Conservation (phyloP, 805 yeast genomes). For the Teunomyces pallodes region DNA sequence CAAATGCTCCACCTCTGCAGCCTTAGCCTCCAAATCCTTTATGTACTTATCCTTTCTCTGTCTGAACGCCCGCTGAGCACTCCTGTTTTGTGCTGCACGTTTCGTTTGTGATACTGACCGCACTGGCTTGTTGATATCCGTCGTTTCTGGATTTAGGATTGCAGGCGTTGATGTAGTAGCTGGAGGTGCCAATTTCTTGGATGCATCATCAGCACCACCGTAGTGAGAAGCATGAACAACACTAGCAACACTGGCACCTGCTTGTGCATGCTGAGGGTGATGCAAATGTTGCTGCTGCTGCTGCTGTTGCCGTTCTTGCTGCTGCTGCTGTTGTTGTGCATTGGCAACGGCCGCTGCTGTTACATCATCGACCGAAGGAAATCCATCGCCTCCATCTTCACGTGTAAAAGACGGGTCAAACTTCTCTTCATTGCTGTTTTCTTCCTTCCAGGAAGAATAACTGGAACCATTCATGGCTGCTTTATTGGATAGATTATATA, state of each 20-base stretch:
- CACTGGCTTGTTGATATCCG: conserved; percentile 15
- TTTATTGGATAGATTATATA: neutral
- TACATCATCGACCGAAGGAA: conserved; percentile 23
- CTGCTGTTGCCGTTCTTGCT: conserved; percentile 15
- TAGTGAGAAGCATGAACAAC: neutral
- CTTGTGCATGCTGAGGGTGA: conserved; percentile 4
- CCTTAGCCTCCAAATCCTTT: conserved; percentile 73
- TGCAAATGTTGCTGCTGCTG: conserved; percentile 4
- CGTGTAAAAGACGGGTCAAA: conserved; percentile 32
- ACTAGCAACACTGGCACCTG: neutral
- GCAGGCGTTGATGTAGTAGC: conserved; percentile 1
- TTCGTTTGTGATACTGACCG: conserved; percentile 61
- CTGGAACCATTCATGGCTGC: conserved; percentile 15
- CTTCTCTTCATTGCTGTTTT: conserved; percentile 22
- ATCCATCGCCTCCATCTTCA: conserved; percentile 19
- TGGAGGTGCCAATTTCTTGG: neutral
- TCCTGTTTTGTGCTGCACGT: conserved; percentile 89
- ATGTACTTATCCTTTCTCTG: conserved; percentile 79
- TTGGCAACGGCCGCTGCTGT: conserved; percentile 27
- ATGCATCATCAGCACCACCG: conserved; percentile 1
- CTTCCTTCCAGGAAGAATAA: conserved; percentile 22
- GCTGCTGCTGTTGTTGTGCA: conserved; percentile 16
- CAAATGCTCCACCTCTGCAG: conserved; percentile 59
- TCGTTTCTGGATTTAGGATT: neutral
- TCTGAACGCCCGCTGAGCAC: conserved; percentile 89